Evolutionary conservation across 345 rosid species (phyloP).

Genomic region (Eucalyptus cloeziana): DNA sequence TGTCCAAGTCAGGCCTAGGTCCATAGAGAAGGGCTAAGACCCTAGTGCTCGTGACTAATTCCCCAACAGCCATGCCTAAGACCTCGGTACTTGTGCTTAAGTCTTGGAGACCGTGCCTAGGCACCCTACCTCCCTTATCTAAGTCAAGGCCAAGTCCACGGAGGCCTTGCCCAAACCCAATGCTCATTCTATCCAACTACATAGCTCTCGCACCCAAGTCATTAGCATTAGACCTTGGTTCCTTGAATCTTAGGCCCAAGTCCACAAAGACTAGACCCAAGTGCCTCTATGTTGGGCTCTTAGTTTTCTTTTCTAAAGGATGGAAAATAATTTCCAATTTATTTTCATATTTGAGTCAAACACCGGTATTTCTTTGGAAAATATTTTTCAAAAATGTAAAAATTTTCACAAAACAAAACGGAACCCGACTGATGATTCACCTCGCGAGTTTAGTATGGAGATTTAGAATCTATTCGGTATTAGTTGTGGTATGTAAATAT

Average conservation of each 20-base stretch:
- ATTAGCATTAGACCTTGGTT: not conserved
- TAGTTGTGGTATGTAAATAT: not conserved
- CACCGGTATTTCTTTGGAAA: not conserved
- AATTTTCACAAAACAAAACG: not conserved
- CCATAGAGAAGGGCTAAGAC: not conserved
- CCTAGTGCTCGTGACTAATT: not conserved
- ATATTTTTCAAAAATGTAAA: not conserved
- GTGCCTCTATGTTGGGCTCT: not conserved
- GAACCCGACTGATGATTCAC: not conserved
- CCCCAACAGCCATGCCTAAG: fast-evolving
- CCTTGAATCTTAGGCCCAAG: not conserved
- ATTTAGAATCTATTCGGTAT: not conserved
- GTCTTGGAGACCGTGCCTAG: not conserved
- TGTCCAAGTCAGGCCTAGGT: not conserved
- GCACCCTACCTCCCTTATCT: not conserved
- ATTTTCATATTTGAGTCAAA: not conserved
- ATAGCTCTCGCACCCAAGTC: not conserved
- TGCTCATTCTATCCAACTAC: not conserved
- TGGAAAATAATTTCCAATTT: not conserved
- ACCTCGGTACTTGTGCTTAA: fast-evolving
- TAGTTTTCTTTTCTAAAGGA: not conserved
- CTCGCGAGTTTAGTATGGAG: not conserved
- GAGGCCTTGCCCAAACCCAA: not conserved
- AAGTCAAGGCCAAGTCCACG: not conserved
- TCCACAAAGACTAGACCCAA: not conserved